phyloP scores from a whole-genome alignment of 2,329 filamentous ascomycete genomes.

The Paecilomyces sp. region DNA sequence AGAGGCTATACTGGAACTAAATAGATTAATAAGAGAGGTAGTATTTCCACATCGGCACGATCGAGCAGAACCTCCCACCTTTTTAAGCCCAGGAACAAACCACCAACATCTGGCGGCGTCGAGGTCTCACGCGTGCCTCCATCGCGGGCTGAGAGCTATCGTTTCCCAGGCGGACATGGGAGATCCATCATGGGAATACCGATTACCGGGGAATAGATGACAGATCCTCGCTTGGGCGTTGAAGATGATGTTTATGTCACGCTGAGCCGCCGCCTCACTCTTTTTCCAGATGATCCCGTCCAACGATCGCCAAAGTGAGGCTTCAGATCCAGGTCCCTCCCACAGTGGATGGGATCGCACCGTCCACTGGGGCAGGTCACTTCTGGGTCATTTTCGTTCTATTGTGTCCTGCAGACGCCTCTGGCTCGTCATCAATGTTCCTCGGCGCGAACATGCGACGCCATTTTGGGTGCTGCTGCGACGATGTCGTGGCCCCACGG shows the following conservation, averaged over 20 bases:
- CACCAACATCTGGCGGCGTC: not conserved
- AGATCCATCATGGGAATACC: not conserved
- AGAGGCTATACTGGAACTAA: not conserved
- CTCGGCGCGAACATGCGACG: conserved; percentile 14
- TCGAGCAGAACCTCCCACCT: not conserved
- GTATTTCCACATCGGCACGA: not conserved
- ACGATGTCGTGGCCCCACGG: conserved; percentile 30
- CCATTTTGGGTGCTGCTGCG: conserved; percentile 17
- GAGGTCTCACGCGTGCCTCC: not conserved
- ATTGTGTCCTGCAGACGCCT: not conserved
- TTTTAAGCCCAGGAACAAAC: not conserved
- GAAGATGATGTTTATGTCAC: not conserved
- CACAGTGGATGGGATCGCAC: not conserved
- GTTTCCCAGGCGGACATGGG: not conserved
- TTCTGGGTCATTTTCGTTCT: not conserved
- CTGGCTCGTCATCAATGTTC: conserved; percentile 6
- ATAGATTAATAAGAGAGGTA: not conserved
- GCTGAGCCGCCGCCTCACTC: not conserved
- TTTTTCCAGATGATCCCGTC: not conserved
- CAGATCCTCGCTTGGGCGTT: not conserved
- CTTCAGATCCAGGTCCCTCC: not conserved
- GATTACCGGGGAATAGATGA: not conserved
- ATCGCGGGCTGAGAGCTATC: not conserved
- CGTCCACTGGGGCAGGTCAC: not conserved
- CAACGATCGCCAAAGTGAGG: not conserved